Percentiles rank a stretch among this genome's conserved stretches.
Conservation (phyloP, 192 early-diverging fungal species). For the Dissophora globulifera region DNA sequence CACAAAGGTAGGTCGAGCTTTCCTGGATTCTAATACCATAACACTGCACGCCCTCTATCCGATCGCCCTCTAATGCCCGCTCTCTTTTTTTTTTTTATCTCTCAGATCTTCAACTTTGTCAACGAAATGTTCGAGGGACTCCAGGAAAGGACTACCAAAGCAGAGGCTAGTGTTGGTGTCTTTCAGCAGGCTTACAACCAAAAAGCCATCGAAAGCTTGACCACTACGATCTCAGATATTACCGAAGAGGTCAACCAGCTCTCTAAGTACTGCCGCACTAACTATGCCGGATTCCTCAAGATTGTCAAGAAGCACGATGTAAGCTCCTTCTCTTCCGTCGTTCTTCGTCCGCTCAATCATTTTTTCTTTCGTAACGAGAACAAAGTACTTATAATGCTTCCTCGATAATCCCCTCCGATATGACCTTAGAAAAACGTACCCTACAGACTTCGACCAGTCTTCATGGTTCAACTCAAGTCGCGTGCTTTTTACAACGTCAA, state of each 20-base stretch:
- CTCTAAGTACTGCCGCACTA: slow-evolving; percentile 78
- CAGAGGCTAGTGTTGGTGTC: slow-evolving; percentile 63
- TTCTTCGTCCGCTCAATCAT: no score
- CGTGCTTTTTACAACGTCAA: slow-evolving; percentile 87
- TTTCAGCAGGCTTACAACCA: slow-evolving; percentile 57
- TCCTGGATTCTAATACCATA: neutral
- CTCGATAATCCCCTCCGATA: neutral
- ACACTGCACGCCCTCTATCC: neutral
- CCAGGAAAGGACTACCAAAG: slow-evolving; percentile 73
- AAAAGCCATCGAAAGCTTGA: slow-evolving; percentile 66
- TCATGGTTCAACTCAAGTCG: slow-evolving; percentile 83
- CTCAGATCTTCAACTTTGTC: slow-evolving; percentile 76
- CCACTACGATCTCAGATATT: slow-evolving; percentile 73
- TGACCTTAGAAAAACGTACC: slow-evolving; percentile 43
- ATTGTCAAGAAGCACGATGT: slow-evolving; percentile 99
- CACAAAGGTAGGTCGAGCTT: slow-evolving; percentile 71
- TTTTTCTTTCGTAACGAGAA: no score
- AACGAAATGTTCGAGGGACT: slow-evolving; percentile 80
- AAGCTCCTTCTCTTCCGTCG: neutral
- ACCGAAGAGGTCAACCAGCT: slow-evolving; percentile 83
- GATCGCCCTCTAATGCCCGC: no score
- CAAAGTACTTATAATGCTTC: no score
- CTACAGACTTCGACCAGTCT: slow-evolving; percentile 80
- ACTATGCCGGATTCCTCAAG: slow-evolving; percentile 88
- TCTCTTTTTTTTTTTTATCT: slow-evolving; percentile 9